Conservation (phyloP, 805 yeast genomes). For the Wilhelminamyces savonicus region DNA sequence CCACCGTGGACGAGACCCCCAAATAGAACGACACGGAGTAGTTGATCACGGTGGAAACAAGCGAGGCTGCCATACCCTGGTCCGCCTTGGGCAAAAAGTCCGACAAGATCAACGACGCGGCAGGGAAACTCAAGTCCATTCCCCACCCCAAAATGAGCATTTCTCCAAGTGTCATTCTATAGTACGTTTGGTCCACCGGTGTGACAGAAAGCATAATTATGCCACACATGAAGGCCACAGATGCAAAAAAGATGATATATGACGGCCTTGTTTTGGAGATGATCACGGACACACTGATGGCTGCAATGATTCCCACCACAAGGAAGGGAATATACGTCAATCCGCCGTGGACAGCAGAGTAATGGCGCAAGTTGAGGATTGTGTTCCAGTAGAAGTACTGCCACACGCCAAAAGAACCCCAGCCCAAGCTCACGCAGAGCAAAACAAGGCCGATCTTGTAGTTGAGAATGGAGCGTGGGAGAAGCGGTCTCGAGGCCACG, state of each 20-base stretch:
- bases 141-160: conserved; percentile 59
- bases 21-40: conserved; percentile 65
- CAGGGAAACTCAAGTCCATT: conserved; percentile 76
- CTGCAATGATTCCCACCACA: conserved; percentile 51
- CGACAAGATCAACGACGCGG: conserved; percentile 58
- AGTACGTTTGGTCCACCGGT: conserved; percentile 57
- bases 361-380: conserved; percentile 42
- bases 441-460: conserved; percentile 43
- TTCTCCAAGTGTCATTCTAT: conserved; percentile 50
- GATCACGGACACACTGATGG: conserved; percentile 43
- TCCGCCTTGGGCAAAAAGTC: conserved; percentile 53
- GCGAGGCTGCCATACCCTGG: conserved; percentile 76
- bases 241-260: conserved; percentile 42
- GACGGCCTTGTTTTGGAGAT: conserved; percentile 45
- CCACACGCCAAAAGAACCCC: conserved; percentile 78
- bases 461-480: conserved; percentile 46
- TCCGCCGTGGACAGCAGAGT: conserved; percentile 25
- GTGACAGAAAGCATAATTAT: conserved; percentile 45
- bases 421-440: conserved; percentile 50
- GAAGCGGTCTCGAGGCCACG: conserved; percentile 41
- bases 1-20: conserved; percentile 68
- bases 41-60: conserved; percentile 64
- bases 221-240: conserved; percentile 51
- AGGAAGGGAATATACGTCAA: conserved; percentile 43
- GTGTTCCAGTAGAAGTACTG: conserved; percentile 56